Evolutionary conservation across 768 basidiomycete species (phyloP), one percentile per base, ranked within the genome.

Genomic region (Solioccasus polychromus): DNA sequence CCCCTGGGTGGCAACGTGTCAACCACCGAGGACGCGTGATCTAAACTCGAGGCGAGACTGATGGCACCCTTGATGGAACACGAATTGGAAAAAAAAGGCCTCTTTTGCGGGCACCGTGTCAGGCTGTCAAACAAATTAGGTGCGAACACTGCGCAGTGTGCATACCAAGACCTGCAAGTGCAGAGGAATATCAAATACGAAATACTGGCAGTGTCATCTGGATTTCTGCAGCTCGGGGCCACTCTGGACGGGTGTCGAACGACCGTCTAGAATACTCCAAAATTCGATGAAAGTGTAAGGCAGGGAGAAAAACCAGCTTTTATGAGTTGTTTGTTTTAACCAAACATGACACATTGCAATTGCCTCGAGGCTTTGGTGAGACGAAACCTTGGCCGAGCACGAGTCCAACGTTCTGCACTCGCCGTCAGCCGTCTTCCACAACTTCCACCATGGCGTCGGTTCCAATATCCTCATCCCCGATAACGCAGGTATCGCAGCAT

Each of bases 401-500:
- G 44, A 45, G 26, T 14, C 26, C 36, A 22, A 35, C 50, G 50
- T 52, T 41, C 36, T 44, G 32, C 39, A 41, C 44, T 50, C 39
- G 30, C 44, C 40, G 43, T 29, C 42, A 29, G 20, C 35, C 51
- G 42, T 45, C 35, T 49, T 49, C 36, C 53, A 41, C 48, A 32
- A 30, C 55, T 37, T 51, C 52, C 53, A 59, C 50, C 49, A 71
- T 71, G 70, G 71, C 70, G 36, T 64, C 68, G 26, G 59, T 61
- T 25, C 47, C 66, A 8, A 44, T 67, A 34, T 81, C 80, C 26
- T 82, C 84, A 50, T 74, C 73, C 39, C 75, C 75, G 35, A 78
- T 78, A 36, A 78, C 76, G 0, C 77, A 78, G 63, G 76, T 78
- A 7, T 74, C 76, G 3, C 82, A 84, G 51, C 63, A 64, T 34